phyloP scores from a whole-genome alignment of 495 filamentous ascomycete genomes.

The Umbilicaria muhlenbergii region DNA sequence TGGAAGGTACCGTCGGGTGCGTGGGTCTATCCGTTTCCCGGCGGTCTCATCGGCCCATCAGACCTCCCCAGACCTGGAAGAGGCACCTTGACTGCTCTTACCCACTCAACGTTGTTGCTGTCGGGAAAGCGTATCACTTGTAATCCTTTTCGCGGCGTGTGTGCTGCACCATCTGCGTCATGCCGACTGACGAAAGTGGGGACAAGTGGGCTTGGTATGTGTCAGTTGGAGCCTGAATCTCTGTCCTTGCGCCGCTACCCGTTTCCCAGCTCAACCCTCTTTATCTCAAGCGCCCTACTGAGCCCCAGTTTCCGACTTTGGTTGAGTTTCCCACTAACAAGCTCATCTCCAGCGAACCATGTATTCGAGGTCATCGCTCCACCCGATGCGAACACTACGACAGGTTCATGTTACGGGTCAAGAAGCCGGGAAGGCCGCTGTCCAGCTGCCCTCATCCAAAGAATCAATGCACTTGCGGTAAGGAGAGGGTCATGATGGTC shows the following conservation, averaged over 20 bases:
- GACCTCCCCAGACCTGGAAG: too few species aligned
- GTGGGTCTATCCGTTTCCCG: too few species aligned
- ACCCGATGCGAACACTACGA: conserved; percentile 68
- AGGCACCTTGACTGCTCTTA: too few species aligned
- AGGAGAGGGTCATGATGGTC: conserved; percentile 34
- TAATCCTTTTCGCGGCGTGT: too few species aligned
- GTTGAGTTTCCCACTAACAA: neutral
- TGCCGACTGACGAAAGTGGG: conserved; percentile 33
- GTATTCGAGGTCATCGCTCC: conserved; percentile 74
- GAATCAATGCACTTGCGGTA: conserved; percentile 41
- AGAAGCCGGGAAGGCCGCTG: conserved; percentile 65
- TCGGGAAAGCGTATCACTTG: too few species aligned
- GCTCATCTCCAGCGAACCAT: conserved; percentile 45
- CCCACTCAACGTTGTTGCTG: neutral
- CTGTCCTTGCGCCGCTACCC: too few species aligned
- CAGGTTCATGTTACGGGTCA: conserved; percentile 61
- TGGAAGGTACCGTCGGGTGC: too few species aligned
- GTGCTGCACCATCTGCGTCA: conserved; percentile 8
- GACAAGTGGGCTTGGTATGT: conserved; percentile 38
- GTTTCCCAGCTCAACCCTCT: too few species aligned
- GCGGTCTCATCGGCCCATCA: too few species aligned
- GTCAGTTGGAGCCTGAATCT: conserved; percentile 1
- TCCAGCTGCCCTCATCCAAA: conserved; percentile 62
- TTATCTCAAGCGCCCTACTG: too few species aligned
- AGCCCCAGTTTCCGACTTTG: neutral